Base-by-base conservation (phyloP, 2,329 filamentous ascomycete genomes). In the Calonectria montana region DNA sequence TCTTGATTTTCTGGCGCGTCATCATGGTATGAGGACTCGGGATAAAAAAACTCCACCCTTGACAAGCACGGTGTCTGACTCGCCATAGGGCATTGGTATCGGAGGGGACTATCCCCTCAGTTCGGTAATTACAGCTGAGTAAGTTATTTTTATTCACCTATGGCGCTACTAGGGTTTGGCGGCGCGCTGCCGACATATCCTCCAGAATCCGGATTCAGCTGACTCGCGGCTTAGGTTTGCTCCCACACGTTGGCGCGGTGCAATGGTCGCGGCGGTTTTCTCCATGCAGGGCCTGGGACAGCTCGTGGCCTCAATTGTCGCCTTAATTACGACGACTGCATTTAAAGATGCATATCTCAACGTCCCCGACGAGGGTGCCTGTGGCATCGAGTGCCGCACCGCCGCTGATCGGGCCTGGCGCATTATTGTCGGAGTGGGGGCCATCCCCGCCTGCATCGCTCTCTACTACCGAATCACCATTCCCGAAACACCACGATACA, bases 391-490 rank as follows among this genome's bases (percentile, higher is more conserved):
- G 47, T 97, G 94, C 79, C 89, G 89, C 68, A 80, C 90, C 0
- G 93, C 94, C 1, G 93, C 94, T 0, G 94, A 97, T 84, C 91
- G 93, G 79, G 93, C 93, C 83, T 97, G 94, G 94, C 91, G 94
- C 76, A 90, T 95, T 61, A 91, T 97, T 70, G 92, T 97, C 69
- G 94, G 94, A 16, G 91, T 96, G 72, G 94, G 94, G 43, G 94
- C 93, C 15, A 85, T 97, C 12, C 94, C 94, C 0, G 94, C 93
- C 3, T 93, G 91, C 77, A 88, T 95, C 70, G 94, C 94, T 15
- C 87, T 97, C n/a, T 96, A 96, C 83, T 97, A 94, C 84, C 93
- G 94, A 73, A 89, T 97, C 65, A 96, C 94, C 25, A 96, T 97
- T 70, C 94, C 94, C 10, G 94, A 97, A 84, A 96, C 94, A 4